Conservation (phyloP, 2,329 filamentous ascomycete genomes). For the Trichoderma pleuroti region DNA sequence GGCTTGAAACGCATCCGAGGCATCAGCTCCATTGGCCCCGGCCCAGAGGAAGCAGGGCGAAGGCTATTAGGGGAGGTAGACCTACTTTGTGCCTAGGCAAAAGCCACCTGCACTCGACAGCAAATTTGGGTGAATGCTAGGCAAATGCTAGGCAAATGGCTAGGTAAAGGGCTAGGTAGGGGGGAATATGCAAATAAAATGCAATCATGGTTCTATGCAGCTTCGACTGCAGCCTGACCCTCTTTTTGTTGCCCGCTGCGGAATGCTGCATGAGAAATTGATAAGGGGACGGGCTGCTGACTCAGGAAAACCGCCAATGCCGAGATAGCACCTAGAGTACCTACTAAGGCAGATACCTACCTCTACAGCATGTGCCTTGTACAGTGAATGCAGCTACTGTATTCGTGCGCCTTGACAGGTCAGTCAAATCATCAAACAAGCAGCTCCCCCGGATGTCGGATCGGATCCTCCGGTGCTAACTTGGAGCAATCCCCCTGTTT, state of each 20-base stretch:
- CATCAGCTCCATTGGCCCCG: constrained; percentile 2
- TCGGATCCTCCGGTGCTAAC: not conserved
- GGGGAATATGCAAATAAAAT: not conserved
- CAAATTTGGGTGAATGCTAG: not conserved
- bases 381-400: not conserved
- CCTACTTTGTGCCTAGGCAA: not conserved
- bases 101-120: not conserved
- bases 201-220: not conserved
- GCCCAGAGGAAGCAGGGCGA: constrained; percentile 7
- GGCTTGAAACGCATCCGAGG: constrained; percentile 6
- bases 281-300: not conserved
- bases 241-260: not conserved
- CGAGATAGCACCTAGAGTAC: not conserved
- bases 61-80: not conserved
- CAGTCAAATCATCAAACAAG: not conserved
- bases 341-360: too few relatives aligned
- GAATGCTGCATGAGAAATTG: not conserved
- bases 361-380: too few relatives aligned
- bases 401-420: not conserved
- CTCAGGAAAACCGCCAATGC: not conserved
- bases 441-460: not conserved
- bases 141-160: not conserved
- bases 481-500: not conserved
- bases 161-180: too few relatives aligned
- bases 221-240: not conserved